Evolutionary conservation across 768 basidiomycete genomes (phyloP), one percentile per base, ranked within the genome.

Genomic region (Mycena polygramma): DNA sequence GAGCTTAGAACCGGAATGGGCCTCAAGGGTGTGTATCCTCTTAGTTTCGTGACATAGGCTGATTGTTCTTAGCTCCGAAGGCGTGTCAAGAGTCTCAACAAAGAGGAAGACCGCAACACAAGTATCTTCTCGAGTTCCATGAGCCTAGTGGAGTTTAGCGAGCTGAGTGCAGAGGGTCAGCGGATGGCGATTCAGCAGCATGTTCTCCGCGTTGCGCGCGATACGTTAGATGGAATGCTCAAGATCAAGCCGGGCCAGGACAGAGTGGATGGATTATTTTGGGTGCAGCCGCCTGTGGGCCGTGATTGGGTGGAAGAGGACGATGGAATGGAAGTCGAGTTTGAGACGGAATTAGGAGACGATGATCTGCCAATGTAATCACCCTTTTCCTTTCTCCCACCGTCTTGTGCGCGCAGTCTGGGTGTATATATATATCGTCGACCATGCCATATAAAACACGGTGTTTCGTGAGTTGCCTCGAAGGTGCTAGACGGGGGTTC

Each of bases 221-320:
- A 52, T 11, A 53, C 55, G 10, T 53, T 69, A 1, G 36, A 64
- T 26, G 43, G 51, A n/a, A 45, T 69, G 49, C 10, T 58, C 36
- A 49, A 67, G 53, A 49, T 48, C 37, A 37, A 57, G 45, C 10
- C n/a, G 37, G 43, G 22, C 0, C 19, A 30, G 6, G 51, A 20
- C 24, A 15, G 14, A 26, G 52, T n/a, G 30, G 59, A 54, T 43
- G 22, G 39, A 15, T 13, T 78, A 67, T 69, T 64, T 60, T 74
- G 78, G 78, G 55, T 55, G 75, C 66, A 62, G 39, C 48, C 60
- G 37, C 35, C 58, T 10, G 26, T 22, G n/a, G 68, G 10, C 15
- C 41, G 37, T 11, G 26, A 35, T 17, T 22, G 4, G 19, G 19
- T 46, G 24, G 45, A 46, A 35, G 17, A 6, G 58, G 58, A 48